A percentile compares a stretch with the other conserved stretches of the same genome.
Conservation (phyloP, 78 protist species). For the Anaeramoeba flamelloides region DNA sequence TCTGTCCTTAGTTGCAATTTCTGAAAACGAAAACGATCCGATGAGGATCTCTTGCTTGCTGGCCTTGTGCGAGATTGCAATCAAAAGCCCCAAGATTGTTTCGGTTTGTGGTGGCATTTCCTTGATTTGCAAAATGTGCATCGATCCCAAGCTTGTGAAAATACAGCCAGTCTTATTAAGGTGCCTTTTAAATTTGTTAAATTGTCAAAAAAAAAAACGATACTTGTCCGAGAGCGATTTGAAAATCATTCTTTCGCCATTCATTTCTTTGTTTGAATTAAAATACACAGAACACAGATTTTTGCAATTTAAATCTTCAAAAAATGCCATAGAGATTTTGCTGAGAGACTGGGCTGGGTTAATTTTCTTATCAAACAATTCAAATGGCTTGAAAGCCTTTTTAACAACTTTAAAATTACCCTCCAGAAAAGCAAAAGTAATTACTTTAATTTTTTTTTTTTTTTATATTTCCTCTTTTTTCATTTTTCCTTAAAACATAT, state of each 20-base stretch:
- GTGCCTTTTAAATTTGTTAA: neutral
- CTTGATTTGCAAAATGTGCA: neutral
- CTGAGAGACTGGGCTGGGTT: neutral
- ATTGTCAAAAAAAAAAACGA: neutral
- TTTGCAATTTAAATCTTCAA: neutral
- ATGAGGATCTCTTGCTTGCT: neutral
- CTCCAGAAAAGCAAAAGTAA: neutral
- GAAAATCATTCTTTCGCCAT: neutral
- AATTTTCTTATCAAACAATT: neutral
- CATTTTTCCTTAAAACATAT: no score
- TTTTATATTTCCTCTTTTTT: no score
- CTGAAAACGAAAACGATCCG: neutral
- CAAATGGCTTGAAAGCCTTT: neutral
- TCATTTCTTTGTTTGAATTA: neutral
- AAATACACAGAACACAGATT: neutral
- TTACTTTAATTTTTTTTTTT: no score
- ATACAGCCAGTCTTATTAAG: neutral
- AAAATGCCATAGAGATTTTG: neutral
- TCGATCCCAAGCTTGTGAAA: neutral
- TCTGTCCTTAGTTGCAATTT: neutral
- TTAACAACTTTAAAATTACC: neutral
- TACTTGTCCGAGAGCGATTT: neutral
- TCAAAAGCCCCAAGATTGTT: neutral
- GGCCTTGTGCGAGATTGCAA: neutral
- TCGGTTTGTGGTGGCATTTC: neutral